Evolutionary conservation across 2,329 filamentous ascomycete genomes (phyloP).

Genomic region (Aspergillus fructus): DNA sequence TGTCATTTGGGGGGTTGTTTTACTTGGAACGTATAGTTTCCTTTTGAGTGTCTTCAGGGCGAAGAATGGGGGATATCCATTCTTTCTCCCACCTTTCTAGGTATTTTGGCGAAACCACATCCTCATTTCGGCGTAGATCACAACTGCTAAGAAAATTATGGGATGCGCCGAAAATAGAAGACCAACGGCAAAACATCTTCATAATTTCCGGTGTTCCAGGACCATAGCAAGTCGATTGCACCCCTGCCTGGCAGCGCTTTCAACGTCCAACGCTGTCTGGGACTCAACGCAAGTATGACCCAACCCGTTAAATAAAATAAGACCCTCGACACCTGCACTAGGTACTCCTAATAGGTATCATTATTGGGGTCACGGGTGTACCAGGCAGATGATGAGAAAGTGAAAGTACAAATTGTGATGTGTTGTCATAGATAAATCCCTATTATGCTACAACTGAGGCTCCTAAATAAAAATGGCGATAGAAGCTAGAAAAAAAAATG

Average conservation of each 20-base stretch:
- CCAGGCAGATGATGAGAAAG: too few species aligned
- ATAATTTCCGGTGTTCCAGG: neutral
- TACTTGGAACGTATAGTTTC: slow-evolving; percentile 89
- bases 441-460: neutral
- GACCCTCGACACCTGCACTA: too few species aligned
- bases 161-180: neutral
- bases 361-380: too few species aligned
- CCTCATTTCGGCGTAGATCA: neutral
- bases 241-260: neutral
- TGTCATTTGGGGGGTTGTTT: slow-evolving; percentile 71
- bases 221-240: neutral
- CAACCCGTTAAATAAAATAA: neutral
- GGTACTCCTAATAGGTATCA: too few species aligned
- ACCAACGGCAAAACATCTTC: neutral
- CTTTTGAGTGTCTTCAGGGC: slow-evolving; percentile 88
- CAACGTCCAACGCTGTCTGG: neutral
- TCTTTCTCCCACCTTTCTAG: slow-evolving; percentile 86
- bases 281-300: neutral
- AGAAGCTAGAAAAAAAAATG: neutral
- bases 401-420: neutral
- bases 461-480: neutral
- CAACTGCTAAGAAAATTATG: neutral
- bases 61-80: slow-evolving; percentile 95
- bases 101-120: neutral
- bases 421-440: neutral